These are phyloP conservation scores for Breynia disticha DNA, from an alignment of 441 rosid species.

Conservation along the genomic window DNA sequence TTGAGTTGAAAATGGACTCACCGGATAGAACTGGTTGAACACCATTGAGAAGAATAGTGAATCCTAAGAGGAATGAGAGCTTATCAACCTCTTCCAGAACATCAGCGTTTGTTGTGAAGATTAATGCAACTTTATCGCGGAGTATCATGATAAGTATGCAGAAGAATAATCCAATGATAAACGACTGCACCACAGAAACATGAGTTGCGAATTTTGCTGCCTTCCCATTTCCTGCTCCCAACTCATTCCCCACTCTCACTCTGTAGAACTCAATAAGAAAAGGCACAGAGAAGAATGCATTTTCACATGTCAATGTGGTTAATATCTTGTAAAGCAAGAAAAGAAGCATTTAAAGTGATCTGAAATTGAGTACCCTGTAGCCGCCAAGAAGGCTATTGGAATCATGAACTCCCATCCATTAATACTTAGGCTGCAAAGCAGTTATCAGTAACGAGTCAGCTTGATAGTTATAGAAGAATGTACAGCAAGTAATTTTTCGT, in stretches of 20 bases:
- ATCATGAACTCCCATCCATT: constrained; percentile 40
- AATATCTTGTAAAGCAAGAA: too few relatives aligned
- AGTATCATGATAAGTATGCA: constrained; percentile 33
- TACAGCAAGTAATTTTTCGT: neutral
- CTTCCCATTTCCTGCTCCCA: constrained; percentile 58
- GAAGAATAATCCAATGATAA: constrained; percentile 40
- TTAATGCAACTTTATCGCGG: constrained; percentile 34
- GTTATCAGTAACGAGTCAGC: too few relatives aligned
- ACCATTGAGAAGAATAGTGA: constrained; percentile 61
- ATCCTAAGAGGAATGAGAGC: constrained; percentile 40
- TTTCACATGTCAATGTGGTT: too few relatives aligned
- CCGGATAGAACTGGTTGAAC: constrained; percentile 79
- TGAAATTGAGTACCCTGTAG: constrained; percentile 7
- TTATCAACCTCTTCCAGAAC: constrained; percentile 40
- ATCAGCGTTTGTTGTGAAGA: constrained; percentile 41
- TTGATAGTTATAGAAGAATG: too few relatives aligned
- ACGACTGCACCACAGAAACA: constrained; percentile 42
- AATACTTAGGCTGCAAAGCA: constrained; percentile 41
- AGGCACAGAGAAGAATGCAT: too few relatives aligned
- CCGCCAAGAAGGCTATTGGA: constrained; percentile 12
- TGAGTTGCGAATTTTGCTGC: constrained; percentile 52
- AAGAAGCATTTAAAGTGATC: neutral
- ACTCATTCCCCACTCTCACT: constrained; percentile 66
- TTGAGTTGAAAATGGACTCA: constrained; percentile 1
- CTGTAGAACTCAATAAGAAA: constrained; percentile 19